Conservation (phyloP, 1,284 basidiomycete species). For the Ustilago nuda region DNA sequence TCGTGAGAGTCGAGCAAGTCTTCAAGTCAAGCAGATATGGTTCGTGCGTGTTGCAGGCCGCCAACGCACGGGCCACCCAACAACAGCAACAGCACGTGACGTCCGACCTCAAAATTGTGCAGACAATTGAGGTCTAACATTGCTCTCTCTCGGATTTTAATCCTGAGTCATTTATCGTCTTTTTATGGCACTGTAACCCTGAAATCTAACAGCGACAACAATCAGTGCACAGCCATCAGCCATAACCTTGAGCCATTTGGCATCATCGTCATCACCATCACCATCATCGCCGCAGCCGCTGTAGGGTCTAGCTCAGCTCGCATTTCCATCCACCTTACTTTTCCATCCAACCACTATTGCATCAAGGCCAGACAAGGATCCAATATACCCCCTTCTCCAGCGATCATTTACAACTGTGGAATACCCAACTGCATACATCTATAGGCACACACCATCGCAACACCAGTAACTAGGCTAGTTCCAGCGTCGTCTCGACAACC, state of each 20-base stretch:
- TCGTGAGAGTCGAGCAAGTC: not conserved
- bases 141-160: slow-evolving; percentile 4
- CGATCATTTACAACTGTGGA: not conserved
- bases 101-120: slow-evolving; percentile 3
- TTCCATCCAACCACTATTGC: slow-evolving; percentile 6
- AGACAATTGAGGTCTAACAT: slow-evolving; percentile 13
- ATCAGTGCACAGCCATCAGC: not conserved
- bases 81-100: slow-evolving; percentile 37
- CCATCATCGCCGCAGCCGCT: not conserved
- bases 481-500: not conserved
- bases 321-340: slow-evolving; percentile 1
- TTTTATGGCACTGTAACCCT: slow-evolving; percentile 7
- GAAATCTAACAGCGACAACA: not conserved
- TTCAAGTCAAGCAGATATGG: slow-evolving; percentile 11
- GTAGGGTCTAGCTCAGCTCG: not conserved
- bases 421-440: slow-evolving; percentile 7
- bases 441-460: not conserved
- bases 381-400: slow-evolving; percentile 24
- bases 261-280: slow-evolving; percentile 1
- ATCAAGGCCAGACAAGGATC: slow-evolving; percentile 11
- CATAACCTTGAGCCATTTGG: not conserved
- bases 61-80: slow-evolving; percentile 32
- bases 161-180: not conserved
- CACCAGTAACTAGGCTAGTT: not conserved
- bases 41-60: not conserved